phyloP scores from a whole-genome alignment of 768 basidiomycete species.

The Sistotremastrum niveocremeum region DNA sequence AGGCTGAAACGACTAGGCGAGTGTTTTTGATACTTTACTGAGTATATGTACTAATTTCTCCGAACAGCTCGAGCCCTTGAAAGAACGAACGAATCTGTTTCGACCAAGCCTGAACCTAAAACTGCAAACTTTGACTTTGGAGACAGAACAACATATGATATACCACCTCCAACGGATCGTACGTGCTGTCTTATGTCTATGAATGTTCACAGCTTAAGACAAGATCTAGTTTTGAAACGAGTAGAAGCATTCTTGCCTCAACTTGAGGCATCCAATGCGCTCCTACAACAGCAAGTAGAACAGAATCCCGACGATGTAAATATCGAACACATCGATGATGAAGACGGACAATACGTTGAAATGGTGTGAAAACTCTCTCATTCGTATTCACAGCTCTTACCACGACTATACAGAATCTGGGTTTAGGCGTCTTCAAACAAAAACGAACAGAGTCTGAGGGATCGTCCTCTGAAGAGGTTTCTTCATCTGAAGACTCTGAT shows the following conservation, averaged over 20 bases:
- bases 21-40: conserved; percentile 15
- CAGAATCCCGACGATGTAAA: conserved; percentile 46
- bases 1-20: conserved; percentile 30
- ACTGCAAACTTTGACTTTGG: conserved; percentile 22
- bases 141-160: conserved; percentile 21
- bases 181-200: conserved; percentile 12
- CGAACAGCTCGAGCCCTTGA: conserved; percentile 2
- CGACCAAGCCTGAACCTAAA: background rate
- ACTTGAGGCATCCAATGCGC: conserved; percentile 49
- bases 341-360: conserved; percentile 44
- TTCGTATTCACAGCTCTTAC: background rate
- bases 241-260: conserved; percentile 56
- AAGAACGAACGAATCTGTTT: conserved; percentile 1
- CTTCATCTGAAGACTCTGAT: too few species aligned
- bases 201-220: background rate
- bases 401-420: conserved; percentile 35
- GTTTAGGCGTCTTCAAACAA: conserved; percentile 45
- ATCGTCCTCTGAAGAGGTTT: too few species aligned
- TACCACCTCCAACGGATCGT: conserved; percentile 38
- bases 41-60: conserved; percentile 13
- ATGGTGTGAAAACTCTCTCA: conserved; percentile 34
- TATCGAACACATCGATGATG: conserved; percentile 46
- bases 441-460: conserved; percentile 7
- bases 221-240: conserved; percentile 45
- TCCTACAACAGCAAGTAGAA: conserved; percentile 31